Evolutionary conservation across 2,329 filamentous ascomycete species (phyloP), one percentile per base, ranked within the genome.

Genomic region (Fusarium sp.): DNA sequence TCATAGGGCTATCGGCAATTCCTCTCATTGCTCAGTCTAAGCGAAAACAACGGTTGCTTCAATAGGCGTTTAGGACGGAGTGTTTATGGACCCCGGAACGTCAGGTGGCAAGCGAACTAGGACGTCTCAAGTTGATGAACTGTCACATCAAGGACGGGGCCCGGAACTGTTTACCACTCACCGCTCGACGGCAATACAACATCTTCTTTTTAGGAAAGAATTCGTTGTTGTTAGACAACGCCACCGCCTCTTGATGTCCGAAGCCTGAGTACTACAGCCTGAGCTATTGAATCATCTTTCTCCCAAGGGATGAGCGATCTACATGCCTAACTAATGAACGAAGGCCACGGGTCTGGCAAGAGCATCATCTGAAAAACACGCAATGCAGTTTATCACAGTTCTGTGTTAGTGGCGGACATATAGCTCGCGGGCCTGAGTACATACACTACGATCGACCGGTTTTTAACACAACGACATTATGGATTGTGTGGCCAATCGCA

Each of bases 111-210:
- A 51, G 45, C 39, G 19, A 30, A 36, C 32, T 49, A 63, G 36
- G 36, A 58, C 23, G 59, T 49, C 42, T 51, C 45, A 52, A 63
- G 30, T 58, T 63, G 58, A 63, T 63, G 34, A 58, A 63, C 50
- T 26, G 45, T 57, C 45, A 44, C 46, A 63, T 63, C 26, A 34
- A 56, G 34, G 60, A 44, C 60, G 60, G 60, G 57, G 50, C 45
- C 45, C 60, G 51, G 52, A 58, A 63, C 24, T 21, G 23, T 43
- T 63, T 63, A 46, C 59, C 60, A 63, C 30, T 64, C 59, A 51
- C 50, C 58, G 52, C 59, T 50, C 46, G 51, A 45, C 42, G 60
- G 60, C 59, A 57, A 63, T 63, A 58, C 60, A 46, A 63, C 59
- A 20, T 50, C 24, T 63, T 44, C 15, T 36, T 64, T 55, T 42